Conservation (phyloP, 352 stramenopile species). For the Globisporangium apiculatum region DNA sequence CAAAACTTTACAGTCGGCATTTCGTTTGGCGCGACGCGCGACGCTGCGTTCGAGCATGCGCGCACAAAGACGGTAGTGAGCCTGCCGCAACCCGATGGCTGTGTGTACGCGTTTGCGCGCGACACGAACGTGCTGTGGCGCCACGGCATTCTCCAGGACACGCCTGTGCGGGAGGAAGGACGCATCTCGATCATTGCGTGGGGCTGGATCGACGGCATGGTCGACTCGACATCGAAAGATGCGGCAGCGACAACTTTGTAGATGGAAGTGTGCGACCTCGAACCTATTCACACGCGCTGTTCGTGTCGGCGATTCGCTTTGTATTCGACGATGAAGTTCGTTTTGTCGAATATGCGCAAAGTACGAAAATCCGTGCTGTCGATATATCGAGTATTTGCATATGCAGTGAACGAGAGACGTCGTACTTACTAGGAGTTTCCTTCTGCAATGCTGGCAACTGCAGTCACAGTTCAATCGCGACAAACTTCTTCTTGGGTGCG, state of each 20-base stretch:
- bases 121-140: constrained; percentile 93
- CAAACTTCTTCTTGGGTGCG: constrained; percentile 5
- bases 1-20: constrained; percentile 95
- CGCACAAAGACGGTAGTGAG: constrained; percentile 82
- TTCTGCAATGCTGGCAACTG: no score
- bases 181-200: constrained; percentile 93
- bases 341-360: no score
- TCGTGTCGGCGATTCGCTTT: no score
- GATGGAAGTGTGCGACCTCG: no score
- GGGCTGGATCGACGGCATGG: constrained; percentile 82
- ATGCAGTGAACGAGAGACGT: no score
- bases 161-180: constrained; percentile 81
- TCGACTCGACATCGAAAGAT: constrained; percentile 14
- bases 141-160: constrained; percentile 87
- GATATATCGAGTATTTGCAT: no score
- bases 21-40: constrained; percentile 88
- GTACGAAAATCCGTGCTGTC: no score
- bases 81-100: constrained; percentile 91
- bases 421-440: no score
- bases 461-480: constrained; percentile 9
- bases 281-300: no score
- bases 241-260: neutral
- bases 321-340: no score
- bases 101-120: constrained; percentile 89
- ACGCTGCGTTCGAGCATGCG: constrained; percentile 89